phyloP scores from a whole-genome alignment of 2,329 filamentous ascomycete genomes.

The Ceratocystis alfenasii region DNA sequence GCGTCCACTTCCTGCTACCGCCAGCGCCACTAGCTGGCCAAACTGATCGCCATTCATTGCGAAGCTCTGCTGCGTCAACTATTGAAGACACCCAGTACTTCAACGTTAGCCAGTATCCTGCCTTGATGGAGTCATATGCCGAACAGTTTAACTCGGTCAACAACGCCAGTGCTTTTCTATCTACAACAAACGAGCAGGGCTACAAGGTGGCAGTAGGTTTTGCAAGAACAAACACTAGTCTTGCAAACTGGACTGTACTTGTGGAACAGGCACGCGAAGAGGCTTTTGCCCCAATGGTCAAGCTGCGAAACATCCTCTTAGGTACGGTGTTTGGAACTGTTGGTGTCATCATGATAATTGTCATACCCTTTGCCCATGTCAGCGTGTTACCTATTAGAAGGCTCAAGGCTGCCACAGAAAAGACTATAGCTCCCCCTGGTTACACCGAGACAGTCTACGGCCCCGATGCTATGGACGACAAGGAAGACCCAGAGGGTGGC shows the following conservation, averaged over 20 bases:
- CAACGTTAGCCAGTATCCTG: conserved; percentile 48
- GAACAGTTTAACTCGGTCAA: conserved; percentile 40
- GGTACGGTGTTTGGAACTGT: conserved; percentile 76
- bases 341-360: conserved; percentile 57
- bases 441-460: conserved; percentile 41
- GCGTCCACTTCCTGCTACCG: conserved; percentile 50
- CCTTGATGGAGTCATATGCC: conserved; percentile 49
- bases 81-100: conserved; percentile 35
- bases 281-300: conserved; percentile 62
- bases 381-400: conserved; percentile 69
- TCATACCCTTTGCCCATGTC: conserved; percentile 69
- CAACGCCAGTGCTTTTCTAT: conserved; percentile 56
- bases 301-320: conserved; percentile 66
- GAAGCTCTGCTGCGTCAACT: conserved; percentile 27
- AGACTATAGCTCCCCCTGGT: conserved; percentile 55
- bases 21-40: conserved; percentile 34
- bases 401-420: conserved; percentile 62
- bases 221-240: conserved; percentile 51
- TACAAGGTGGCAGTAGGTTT: conserved; percentile 66
- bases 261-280: conserved; percentile 65
- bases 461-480: conserved; percentile 19
- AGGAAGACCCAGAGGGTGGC: conserved; percentile 9
- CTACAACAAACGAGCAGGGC: conserved; percentile 61
- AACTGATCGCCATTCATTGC: conserved; percentile 38
- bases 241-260: conserved; percentile 73